Evolutionary conservation across 345 rosid species (phyloP).

Genomic region (Melaleuca quinquenervia): DNA sequence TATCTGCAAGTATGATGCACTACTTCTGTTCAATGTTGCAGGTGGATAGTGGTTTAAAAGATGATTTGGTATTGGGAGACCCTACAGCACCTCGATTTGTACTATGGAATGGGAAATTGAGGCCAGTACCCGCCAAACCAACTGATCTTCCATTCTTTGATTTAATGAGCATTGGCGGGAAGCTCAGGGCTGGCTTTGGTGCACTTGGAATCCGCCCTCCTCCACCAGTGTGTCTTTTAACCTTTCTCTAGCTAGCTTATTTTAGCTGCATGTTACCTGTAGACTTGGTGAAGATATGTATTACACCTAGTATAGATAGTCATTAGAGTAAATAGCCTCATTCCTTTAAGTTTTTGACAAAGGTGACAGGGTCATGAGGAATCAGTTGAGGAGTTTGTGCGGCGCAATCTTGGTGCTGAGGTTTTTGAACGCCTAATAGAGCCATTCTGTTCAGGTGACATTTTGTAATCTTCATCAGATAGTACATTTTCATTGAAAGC

Average conservation of each 20-base stretch:
- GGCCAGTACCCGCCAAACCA: constrained; percentile 80
- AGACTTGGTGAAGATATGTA: neutral
- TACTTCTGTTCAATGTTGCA: constrained; percentile 4
- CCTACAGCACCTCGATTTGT: constrained; percentile 88
- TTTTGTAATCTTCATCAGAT: neutral
- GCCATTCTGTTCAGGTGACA: constrained; percentile 91
- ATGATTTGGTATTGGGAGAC: constrained; percentile 89
- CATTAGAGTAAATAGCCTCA: constrained; percentile 22
- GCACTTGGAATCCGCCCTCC: constrained; percentile 83
- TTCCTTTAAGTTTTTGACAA: constrained; percentile 42
- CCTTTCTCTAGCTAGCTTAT: neutral
- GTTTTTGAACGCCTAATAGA: constrained; percentile 91
- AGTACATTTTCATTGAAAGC: neutral
- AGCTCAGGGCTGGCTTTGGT: constrained; percentile 81
- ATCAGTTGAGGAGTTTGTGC: constrained; percentile 90
- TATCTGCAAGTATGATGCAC: neutral
- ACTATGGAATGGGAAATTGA: constrained; percentile 74
- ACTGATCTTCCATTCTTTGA: constrained; percentile 68
- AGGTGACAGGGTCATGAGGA: constrained; percentile 94
- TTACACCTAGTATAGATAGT: neutral
- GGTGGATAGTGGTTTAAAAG: constrained; percentile 85
- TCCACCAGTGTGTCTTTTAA: constrained; percentile 69
- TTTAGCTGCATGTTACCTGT: neutral
- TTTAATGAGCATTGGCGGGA: constrained; percentile 85
- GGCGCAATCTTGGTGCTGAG: constrained; percentile 87